Evolutionary conservation across 768 basidiomycete species (phyloP).

Genomic region (Brasilioporus rufonigricans): DNA sequence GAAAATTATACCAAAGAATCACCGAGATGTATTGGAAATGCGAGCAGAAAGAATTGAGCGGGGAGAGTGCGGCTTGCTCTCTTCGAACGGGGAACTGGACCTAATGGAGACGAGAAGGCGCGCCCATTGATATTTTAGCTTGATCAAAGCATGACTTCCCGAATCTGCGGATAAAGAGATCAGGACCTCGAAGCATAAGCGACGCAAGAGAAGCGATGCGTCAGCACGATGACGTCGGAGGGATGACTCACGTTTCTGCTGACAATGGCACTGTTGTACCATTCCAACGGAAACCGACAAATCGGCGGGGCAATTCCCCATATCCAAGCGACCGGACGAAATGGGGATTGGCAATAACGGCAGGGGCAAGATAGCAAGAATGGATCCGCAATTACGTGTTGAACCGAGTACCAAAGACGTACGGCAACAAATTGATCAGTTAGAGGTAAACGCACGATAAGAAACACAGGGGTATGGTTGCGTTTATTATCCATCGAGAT

Average conservation of each 20-base stretch:
- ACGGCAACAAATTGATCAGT: conserved; percentile 20
- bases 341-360: conserved; percentile 1
- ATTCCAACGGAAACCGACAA: not conserved
- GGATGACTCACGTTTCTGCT: conserved; percentile 63
- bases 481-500: conserved; percentile 19
- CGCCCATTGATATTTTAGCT: not conserved
- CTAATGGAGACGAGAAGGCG: not conserved
- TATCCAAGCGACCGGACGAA: conserved; percentile 1
- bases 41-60: not conserved
- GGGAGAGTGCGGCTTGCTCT: not conserved
- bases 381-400: conserved; percentile 29
- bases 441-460: conserved; percentile 5
- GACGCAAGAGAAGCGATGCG: not conserved
- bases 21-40: not conserved
- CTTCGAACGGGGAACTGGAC: not conserved
- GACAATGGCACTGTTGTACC: conserved; percentile 52
- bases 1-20: not conserved
- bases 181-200: not conserved
- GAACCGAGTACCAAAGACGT: conserved; percentile 23
- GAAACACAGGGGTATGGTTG: conserved; percentile 7
- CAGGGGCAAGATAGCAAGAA: conserved; percentile 19
- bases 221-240: not conserved
- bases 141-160: conserved; percentile 48
- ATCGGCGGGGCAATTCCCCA: conserved; percentile 9
- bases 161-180: conserved; percentile 38